These are phyloP conservation scores for Cryptosporidium andersoni DNA, from an alignment of 169 alveolate genomes.

Conservation along the genomic window DNA sequence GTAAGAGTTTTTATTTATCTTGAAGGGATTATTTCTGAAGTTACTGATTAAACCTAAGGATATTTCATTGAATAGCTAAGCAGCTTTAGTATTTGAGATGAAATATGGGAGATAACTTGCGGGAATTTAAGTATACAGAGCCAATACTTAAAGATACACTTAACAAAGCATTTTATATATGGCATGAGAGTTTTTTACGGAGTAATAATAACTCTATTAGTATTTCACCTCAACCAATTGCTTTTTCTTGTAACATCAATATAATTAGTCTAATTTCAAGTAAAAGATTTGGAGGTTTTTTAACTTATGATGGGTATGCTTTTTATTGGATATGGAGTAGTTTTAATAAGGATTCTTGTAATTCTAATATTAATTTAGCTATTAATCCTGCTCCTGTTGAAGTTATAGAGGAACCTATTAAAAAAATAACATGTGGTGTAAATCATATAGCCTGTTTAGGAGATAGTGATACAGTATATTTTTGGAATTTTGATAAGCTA, in stretches of 20 bases:
- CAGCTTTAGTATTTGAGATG: too few species aligned
- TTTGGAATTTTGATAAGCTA: constrained; percentile 13
- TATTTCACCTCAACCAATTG: constrained; percentile 63
- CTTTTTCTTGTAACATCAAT: constrained; percentile 53
- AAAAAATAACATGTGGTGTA: constrained; percentile 31
- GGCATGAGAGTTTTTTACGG: constrained; percentile 60
- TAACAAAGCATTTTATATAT: constrained; percentile 57
- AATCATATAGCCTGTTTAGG: constrained; percentile 52
- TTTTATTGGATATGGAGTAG: constrained; percentile 58
- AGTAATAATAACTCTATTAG: constrained; percentile 15
- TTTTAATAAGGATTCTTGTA: constrained; percentile 11
- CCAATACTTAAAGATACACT: not conserved
- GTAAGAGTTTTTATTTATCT: too few species aligned
- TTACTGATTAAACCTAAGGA: too few species aligned
- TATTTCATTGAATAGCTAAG: too few species aligned
- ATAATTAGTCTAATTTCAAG: constrained; percentile 33
- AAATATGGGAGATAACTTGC: too few species aligned
- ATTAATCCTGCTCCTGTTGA: constrained; percentile 43
- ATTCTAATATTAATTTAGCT: not conserved
- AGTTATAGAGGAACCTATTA: constrained; percentile 33
- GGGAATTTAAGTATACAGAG: too few species aligned
- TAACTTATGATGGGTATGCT: constrained; percentile 42
- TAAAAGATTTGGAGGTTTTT: constrained; percentile 38
- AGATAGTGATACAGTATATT: constrained; percentile 22
- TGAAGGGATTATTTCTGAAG: too few species aligned